Conservation (phyloP, 768 basidiomycete genomes). For the Suillus plorans region DNA sequence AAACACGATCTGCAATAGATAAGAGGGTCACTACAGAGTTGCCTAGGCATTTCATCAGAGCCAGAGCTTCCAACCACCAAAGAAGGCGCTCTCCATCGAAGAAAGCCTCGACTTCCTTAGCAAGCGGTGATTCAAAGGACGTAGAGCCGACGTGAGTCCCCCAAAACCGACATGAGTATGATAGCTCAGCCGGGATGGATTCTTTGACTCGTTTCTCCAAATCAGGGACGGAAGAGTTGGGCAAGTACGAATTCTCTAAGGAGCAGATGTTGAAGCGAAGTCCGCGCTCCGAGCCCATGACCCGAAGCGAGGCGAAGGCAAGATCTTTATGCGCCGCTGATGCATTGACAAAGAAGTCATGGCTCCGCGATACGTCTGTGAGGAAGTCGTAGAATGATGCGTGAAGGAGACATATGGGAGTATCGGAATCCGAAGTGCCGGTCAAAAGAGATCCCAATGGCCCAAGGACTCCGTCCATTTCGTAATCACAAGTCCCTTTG, state of each 20-base stretch:
- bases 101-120: background rate
- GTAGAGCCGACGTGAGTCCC: background rate
- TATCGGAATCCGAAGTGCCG: background rate
- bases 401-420: constrained; percentile 19
- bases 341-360: constrained; percentile 12
- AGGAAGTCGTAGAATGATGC: constrained; percentile 30
- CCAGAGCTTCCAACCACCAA: background rate
- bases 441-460: constrained; percentile 5
- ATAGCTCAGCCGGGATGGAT: background rate
- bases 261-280: background rate
- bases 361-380: constrained; percentile 9
- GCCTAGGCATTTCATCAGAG: background rate
- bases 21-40: background rate
- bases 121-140: background rate
- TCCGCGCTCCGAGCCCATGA: background rate
- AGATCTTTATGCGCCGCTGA: background rate
- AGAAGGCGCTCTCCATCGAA: background rate
- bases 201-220: background rate
- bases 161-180: background rate
- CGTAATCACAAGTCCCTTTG: constrained; percentile 7
- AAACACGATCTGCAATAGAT: background rate
- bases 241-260: background rate
- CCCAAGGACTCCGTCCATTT: background rate
- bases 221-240: background rate
- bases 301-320: constrained; percentile 17